Evolutionary conservation across 1,284 basidiomycete genomes (phyloP).

Genomic region (Sanguinoderma infundibulare): DNA sequence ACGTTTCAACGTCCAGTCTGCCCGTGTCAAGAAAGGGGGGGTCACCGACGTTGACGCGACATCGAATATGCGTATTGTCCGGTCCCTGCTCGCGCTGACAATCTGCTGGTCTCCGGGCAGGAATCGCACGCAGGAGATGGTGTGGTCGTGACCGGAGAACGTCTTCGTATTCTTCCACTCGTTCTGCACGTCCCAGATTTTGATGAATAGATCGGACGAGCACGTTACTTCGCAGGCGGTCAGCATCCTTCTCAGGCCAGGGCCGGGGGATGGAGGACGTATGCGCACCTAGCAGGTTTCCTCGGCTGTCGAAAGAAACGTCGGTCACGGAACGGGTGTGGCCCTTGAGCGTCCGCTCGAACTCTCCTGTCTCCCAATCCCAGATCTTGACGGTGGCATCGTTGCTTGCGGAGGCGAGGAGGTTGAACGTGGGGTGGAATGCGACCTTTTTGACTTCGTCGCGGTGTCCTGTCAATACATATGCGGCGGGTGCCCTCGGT

Average conservation of each 20-base stretch:
- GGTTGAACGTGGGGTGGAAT: slow-evolving; percentile 77
- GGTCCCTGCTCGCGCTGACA: slow-evolving; percentile 74
- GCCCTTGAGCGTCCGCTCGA: slow-evolving; percentile 78
- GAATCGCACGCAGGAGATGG: slow-evolving; percentile 73
- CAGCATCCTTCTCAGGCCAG: background rate
- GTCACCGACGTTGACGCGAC: slow-evolving; percentile 62
- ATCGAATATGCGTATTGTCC: slow-evolving; percentile 77
- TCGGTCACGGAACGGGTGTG: slow-evolving; percentile 79
- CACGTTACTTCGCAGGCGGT: slow-evolving; percentile 56
- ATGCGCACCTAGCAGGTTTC: slow-evolving; percentile 62
- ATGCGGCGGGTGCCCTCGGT: slow-evolving; percentile 66
- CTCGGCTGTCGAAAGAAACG: slow-evolving; percentile 75
- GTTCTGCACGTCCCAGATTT: slow-evolving; percentile 77
- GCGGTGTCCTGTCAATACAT: slow-evolving; percentile 70
- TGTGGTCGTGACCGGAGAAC: slow-evolving; percentile 79
- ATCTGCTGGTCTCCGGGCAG: slow-evolving; percentile 72
- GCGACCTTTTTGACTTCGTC: slow-evolving; percentile 63
- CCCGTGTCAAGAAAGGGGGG: background rate
- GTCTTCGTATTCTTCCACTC: slow-evolving; percentile 78
- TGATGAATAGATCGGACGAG: slow-evolving; percentile 79
- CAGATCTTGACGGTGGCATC: slow-evolving; percentile 79
- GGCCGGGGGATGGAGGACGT: background rate
- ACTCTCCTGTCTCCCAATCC: slow-evolving; percentile 86
- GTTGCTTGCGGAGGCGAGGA: slow-evolving; percentile 71
- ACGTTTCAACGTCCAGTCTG: background rate